These are phyloP conservation scores for Tuber borchii DNA, from an alignment of 495 filamentous ascomycete species.

Conservation along the genomic window DNA sequence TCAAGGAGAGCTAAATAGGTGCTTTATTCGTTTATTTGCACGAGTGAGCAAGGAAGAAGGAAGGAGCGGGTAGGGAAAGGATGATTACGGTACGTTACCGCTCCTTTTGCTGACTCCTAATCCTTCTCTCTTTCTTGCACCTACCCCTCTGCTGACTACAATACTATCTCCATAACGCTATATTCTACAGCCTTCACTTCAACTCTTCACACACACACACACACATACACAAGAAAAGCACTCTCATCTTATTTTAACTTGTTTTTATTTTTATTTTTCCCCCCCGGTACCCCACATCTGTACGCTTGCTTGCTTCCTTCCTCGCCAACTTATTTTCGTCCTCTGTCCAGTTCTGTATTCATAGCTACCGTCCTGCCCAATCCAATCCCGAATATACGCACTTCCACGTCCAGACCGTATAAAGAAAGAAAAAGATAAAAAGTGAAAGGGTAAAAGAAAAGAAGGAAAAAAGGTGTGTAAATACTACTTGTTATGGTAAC, in stretches of 20 bases:
- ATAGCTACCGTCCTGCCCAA: background rate
- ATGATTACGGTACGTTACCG: background rate
- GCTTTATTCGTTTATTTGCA: background rate
- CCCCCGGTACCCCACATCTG: background rate
- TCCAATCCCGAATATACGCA: background rate
- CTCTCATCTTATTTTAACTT: background rate
- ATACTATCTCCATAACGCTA: background rate
- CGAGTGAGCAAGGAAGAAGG: background rate
- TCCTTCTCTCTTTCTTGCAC: background rate
- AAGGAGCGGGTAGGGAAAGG: background rate
- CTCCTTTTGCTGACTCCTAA: background rate
- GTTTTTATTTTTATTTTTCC: too few relatives aligned
- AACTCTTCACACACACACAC: background rate
- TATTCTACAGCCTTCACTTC: background rate
- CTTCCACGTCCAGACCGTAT: background rate
- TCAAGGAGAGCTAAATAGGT: too few relatives aligned
- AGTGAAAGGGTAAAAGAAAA: background rate
- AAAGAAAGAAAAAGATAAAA: background rate
- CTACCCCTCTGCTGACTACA: background rate
- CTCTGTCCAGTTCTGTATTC: background rate
- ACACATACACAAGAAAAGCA: background rate
- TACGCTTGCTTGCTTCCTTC: background rate
- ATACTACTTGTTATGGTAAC: conserved; percentile 1
- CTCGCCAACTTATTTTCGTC: background rate
- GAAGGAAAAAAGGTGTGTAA: background rate